Evolutionary conservation across 2,329 filamentous ascomycete species (phyloP).

Genomic region (Fusarium sp.): DNA sequence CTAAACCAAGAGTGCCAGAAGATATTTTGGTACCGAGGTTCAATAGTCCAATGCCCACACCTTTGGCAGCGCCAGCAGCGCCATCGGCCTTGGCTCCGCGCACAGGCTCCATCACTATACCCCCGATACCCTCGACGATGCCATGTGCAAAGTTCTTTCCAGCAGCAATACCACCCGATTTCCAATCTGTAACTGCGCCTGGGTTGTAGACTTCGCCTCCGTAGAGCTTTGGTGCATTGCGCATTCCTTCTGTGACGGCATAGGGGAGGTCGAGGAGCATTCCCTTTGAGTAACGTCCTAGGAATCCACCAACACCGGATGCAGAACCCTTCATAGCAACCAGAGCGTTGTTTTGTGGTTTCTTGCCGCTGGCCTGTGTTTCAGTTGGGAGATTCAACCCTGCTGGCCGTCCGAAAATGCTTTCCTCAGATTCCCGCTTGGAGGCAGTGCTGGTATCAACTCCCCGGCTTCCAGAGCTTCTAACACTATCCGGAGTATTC

Average conservation of each 20-base stretch:
- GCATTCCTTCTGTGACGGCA: slow-evolving; percentile 39
- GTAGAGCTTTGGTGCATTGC: slow-evolving; percentile 32
- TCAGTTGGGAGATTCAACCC: background rate
- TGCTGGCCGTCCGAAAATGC: background rate
- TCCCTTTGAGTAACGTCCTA: slow-evolving; percentile 35
- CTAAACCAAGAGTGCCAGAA: background rate
- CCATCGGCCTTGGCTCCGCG: slow-evolving; percentile 15
- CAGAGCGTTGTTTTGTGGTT: slow-evolving; percentile 13
- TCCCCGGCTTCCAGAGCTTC: background rate
- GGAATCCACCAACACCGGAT: slow-evolving; percentile 20
- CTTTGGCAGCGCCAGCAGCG: slow-evolving; percentile 16
- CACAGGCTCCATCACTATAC: slow-evolving; percentile 26
- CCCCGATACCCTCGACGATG: slow-evolving; percentile 18
- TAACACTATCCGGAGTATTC: background rate
- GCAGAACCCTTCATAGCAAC: slow-evolving; percentile 28
- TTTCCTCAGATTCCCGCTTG: rapidly evolving
- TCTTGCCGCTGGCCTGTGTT: background rate
- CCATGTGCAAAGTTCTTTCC: slow-evolving; percentile 28
- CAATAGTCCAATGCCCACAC: slow-evolving; percentile 19
- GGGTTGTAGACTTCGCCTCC: slow-evolving; percentile 23
- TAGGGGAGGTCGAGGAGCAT: slow-evolving; percentile 30
- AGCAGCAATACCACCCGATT: slow-evolving; percentile 9
- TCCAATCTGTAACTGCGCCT: slow-evolving; percentile 20
- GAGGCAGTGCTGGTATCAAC: rapidly evolving
- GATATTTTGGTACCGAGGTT: slow-evolving; percentile 9